Conservation (phyloP, 2,329 filamentous ascomycete species). For the Leptographium wingfieldii region DNA sequence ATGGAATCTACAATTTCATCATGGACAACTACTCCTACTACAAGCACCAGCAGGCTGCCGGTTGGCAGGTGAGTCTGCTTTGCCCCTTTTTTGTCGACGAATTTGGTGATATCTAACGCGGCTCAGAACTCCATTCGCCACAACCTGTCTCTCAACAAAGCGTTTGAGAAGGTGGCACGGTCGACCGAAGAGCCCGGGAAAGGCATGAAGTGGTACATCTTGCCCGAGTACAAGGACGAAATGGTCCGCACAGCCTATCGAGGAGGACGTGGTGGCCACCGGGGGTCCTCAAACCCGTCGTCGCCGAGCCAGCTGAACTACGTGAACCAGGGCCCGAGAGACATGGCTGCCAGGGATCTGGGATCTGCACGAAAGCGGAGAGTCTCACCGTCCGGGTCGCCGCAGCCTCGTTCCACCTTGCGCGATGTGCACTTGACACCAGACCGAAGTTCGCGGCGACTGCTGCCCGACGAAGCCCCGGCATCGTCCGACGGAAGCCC, state of each 20-base stretch:
- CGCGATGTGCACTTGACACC: conserved; percentile 44
- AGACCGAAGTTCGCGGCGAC: conserved; percentile 35
- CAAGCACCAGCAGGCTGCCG: conserved; percentile 58
- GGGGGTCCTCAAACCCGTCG: conserved; percentile 58
- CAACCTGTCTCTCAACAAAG: conserved; percentile 88
- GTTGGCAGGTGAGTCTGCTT: conserved; percentile 66
- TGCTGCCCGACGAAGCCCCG: conserved; percentile 21
- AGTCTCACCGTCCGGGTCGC: conserved; percentile 41
- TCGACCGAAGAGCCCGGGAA: conserved; percentile 93
- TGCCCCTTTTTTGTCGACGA: background rate
- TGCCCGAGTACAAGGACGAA: conserved; percentile 70
- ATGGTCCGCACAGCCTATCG: conserved; percentile 64
- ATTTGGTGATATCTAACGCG: background rate
- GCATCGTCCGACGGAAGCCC: conserved; percentile 43
- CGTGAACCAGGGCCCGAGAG: conserved; percentile 44
- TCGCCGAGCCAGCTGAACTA: conserved; percentile 50
- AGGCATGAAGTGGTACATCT: conserved; percentile 98
- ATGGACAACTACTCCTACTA: conserved; percentile 89
- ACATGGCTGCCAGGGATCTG: conserved; percentile 39
- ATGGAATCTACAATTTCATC: conserved; percentile 90
- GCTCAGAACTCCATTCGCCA: conserved; percentile 84
- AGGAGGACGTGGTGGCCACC: conserved; percentile 49
- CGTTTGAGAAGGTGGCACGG: conserved; percentile 85
- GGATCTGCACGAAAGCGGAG: conserved; percentile 44
- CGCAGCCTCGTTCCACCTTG: conserved; percentile 36